These are phyloP conservation scores for Melanomma pulvis-pyrius DNA, from an alignment of 495 filamentous ascomycete genomes.

Conservation along the genomic window DNA sequence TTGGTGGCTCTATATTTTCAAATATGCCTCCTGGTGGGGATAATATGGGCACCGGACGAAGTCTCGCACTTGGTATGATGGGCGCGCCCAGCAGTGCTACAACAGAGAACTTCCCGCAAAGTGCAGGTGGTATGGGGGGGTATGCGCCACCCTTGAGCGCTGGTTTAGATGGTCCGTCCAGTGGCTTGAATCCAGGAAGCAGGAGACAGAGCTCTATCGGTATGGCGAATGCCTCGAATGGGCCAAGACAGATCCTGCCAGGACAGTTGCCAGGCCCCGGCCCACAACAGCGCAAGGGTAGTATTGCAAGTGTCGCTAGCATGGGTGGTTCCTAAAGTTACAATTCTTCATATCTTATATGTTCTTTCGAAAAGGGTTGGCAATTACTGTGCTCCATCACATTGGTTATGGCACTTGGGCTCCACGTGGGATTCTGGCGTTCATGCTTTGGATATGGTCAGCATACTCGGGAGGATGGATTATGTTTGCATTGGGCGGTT, in stretches of 20 bases:
- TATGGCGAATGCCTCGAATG: slow-evolving; percentile 5
- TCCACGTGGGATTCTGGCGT: background rate
- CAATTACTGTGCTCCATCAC: too few species aligned
- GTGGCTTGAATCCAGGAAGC: slow-evolving; percentile 23
- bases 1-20: slow-evolving; percentile 37
- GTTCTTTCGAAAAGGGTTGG: too few species aligned
- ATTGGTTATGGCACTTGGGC: background rate
- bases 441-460: background rate
- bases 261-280: slow-evolving; percentile 36
- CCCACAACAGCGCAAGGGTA: slow-evolving; percentile 34
- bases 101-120: slow-evolving; percentile 25
- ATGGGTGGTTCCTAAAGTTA: background rate
- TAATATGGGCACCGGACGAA: slow-evolving; percentile 17
- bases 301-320: slow-evolving; percentile 37
- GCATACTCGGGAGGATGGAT: background rate
- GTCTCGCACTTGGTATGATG: slow-evolving; percentile 29
- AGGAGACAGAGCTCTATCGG: slow-evolving; percentile 34
- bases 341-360: background rate
- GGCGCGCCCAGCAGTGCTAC: slow-evolving; percentile 33
- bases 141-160: slow-evolving; percentile 32
- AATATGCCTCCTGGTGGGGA: slow-evolving; percentile 5
- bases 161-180: slow-evolving; percentile 24
- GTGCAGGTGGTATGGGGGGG: slow-evolving; percentile 19
- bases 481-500: background rate
- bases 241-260: slow-evolving; percentile 35